These are phyloP conservation scores for Vigna nakashimae DNA, from an alignment of 306 rosid species.

Conservation along the genomic window DNA sequence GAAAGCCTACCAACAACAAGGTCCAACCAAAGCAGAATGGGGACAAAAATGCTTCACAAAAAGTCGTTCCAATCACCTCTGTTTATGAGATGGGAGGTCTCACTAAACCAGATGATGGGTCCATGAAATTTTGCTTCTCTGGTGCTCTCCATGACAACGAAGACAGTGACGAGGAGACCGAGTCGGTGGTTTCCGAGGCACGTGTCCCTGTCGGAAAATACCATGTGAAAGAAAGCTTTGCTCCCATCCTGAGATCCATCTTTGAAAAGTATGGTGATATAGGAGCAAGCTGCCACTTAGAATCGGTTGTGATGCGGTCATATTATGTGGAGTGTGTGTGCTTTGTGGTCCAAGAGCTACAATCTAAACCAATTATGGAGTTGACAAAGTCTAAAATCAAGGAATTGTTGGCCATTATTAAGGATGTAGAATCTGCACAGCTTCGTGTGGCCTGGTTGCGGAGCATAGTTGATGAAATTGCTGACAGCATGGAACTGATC, in stretches of 20 bases:
- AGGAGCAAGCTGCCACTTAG: conserved; percentile 83
- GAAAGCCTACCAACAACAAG: conserved; percentile 57
- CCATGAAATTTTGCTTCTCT: conserved; percentile 59
- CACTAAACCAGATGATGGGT: conserved; percentile 44
- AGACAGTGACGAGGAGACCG: conserved; percentile 71
- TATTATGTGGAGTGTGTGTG: conserved; percentile 89
- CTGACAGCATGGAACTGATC: conserved; percentile 60
- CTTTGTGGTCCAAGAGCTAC: conserved; percentile 82
- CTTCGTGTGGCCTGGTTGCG: conserved; percentile 77
- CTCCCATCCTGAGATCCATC: conserved; percentile 69
- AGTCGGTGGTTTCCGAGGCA: conserved; percentile 65
- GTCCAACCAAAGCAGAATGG: conserved; percentile 48
- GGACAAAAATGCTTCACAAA: conserved; percentile 40
- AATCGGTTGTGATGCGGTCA: conserved; percentile 83
- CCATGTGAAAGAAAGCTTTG: conserved; percentile 81
- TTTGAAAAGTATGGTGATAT: conserved; percentile 82
- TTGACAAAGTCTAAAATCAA: conserved; percentile 71
- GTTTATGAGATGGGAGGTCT: conserved; percentile 44
- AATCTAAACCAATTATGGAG: conserved; percentile 52
- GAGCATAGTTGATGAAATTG: conserved; percentile 56
- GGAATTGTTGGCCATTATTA: conserved; percentile 76
- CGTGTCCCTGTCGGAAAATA: conserved; percentile 83
- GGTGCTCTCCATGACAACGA: conserved; percentile 48
- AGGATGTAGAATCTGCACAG: conserved; percentile 86
- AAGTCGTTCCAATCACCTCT: conserved; percentile 47